Evolutionary conservation across 2,329 filamentous ascomycete species (phyloP).

Genomic region (Botrytis porri): DNA sequence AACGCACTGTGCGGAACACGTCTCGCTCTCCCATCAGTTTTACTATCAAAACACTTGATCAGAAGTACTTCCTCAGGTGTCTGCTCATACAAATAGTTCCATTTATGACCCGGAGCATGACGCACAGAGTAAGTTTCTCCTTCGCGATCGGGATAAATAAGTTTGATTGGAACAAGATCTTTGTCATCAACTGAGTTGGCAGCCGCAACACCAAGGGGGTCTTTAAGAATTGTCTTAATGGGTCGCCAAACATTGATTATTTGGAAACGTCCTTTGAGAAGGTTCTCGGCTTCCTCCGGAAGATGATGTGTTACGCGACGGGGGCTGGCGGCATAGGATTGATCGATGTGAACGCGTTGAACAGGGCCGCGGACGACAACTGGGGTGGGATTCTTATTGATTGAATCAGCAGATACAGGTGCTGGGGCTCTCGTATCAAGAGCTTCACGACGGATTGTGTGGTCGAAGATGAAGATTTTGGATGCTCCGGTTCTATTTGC

Average conservation of each 20-base stretch:
- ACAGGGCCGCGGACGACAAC: conserved; percentile 44
- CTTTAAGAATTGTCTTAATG: conserved; percentile 49
- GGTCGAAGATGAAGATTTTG: conserved; percentile 59
- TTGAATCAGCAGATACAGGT: neutral
- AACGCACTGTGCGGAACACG: conserved; percentile 57
- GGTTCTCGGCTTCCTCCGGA: conserved; percentile 43
- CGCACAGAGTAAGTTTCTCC: conserved; percentile 27
- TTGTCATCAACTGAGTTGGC: conserved; percentile 48
- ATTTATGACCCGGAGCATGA: conserved; percentile 45
- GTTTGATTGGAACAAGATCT: conserved; percentile 48
- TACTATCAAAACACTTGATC: conserved; percentile 61
- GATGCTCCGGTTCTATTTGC: conserved; percentile 51
- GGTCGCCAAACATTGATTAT: conserved; percentile 55
- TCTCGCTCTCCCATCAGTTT: conserved; percentile 52
- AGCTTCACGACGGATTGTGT: conserved; percentile 52
- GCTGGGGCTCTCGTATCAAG: conserved; percentile 27
- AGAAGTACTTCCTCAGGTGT: conserved; percentile 53
- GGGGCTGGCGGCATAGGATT: conserved; percentile 47
- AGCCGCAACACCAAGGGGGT: conserved; percentile 54
- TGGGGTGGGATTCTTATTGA: neutral
- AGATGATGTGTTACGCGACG: conserved; percentile 46
- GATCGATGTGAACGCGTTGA: conserved; percentile 56
- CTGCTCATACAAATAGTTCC: conserved; percentile 53
- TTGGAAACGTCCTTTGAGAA: conserved; percentile 48
- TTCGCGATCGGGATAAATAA: conserved; percentile 40